Evolutionary conservation across 352 stramenopile species (phyloP), one percentile per base, ranked within the genome.

Genomic region (Hyaloperonospora brassicae): DNA sequence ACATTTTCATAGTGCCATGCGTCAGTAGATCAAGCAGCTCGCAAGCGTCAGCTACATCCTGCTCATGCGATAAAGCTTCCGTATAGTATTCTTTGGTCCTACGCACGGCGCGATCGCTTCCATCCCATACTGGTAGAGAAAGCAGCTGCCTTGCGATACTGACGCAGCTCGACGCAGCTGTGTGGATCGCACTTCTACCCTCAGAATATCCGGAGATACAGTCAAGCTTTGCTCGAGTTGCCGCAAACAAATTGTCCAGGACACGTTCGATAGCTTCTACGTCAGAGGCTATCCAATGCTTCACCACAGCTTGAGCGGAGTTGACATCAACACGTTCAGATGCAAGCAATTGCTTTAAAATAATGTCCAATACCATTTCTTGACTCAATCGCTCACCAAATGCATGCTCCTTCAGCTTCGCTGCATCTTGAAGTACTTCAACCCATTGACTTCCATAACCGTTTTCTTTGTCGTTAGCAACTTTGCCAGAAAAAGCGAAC

Each of bases 341-440:
- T 25, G 30, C 53, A 7, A 85, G 63, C 10, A 89, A 49, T 35
- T 84, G 74, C 24, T 66, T 68, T 30, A 86, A 55, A 35, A 89
- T 71, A 10, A 72, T 52, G 14, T 73, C 68, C 5, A 87, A 54
- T 22, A 89, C 82, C 22, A 52, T 59, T 39, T 89, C 69, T 55
- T 85, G 70, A 12, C 52, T 72, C 1, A 87, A 35, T 14, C 70
- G 65, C 24, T 84, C 77, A 1, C 75, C 77, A 63, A 89, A 87
- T 5, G 81, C 65, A 55, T 86, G 79, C 7, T 76, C 75, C 63
- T 89, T 86, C 21, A 89, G 53, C 48, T 86, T 80, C 25, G 76
- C 22, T n/a, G 69, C 76, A 50, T 89, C 77, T 43, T 76, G 69
- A 55, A 78, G 73, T 13, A 89, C 62, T 31, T 69, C 66, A 13